Percentiles rank a stretch among this genome's conserved stretches.
Evolutionary conservation across 805 yeast species (phyloP).

Genomic region (Pichia paraexigua): DNA sequence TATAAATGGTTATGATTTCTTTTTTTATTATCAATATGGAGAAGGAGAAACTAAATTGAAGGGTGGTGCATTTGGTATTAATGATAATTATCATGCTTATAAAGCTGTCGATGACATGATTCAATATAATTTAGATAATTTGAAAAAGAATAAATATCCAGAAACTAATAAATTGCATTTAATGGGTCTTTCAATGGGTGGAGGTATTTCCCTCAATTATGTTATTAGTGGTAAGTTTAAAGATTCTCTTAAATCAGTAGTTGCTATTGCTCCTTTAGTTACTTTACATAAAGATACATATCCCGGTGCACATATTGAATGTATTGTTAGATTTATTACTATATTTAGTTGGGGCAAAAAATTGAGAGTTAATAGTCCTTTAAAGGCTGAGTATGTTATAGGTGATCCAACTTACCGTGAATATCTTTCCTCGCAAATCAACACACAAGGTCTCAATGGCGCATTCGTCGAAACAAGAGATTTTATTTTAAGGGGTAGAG

Average conservation of each 20-base stretch:
- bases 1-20: constrained; percentile 55
- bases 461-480: constrained; percentile 49
- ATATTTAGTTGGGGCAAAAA: constrained; percentile 39
- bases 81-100: constrained; percentile 49
- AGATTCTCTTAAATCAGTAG: constrained; percentile 38
- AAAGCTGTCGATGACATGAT: constrained; percentile 55
- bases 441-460: constrained; percentile 39
- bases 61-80: constrained; percentile 44
- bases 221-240: constrained; percentile 46
- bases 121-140: constrained; percentile 33
- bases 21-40: constrained; percentile 70
- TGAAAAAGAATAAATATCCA: constrained; percentile 14
- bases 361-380: constrained; percentile 40
- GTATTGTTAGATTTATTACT: constrained; percentile 34
- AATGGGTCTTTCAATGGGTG: constrained; percentile 79
- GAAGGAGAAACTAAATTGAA: constrained; percentile 54
- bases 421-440: constrained; percentile 37
- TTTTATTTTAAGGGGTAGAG: constrained; percentile 55
- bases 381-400: constrained; percentile 49
- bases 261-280: constrained; percentile 55
- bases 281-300: constrained; percentile 47
- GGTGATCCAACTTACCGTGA: constrained; percentile 38
- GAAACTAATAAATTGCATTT: constrained; percentile 37
- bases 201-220: constrained; percentile 61
- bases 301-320: constrained; percentile 41